These are phyloP conservation scores for Silene uniflora DNA, from an alignment of 148 eudicot species.

Conservation along the genomic window DNA sequence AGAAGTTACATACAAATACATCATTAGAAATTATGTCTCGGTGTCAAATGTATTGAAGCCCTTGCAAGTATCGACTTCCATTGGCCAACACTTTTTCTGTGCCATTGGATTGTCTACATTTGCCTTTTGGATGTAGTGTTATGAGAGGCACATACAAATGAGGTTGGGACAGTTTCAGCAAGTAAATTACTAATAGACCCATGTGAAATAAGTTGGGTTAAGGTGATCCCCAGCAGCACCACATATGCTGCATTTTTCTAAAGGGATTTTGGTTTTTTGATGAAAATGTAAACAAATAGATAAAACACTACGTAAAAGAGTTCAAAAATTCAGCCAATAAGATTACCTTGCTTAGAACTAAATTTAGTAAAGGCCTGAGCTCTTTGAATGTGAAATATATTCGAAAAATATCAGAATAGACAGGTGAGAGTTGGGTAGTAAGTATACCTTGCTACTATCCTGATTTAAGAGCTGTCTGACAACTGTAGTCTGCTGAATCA, in stretches of 20 bases:
- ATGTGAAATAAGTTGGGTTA: too few relatives aligned
- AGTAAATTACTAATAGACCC: neutral
- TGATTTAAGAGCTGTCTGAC: constrained; percentile 68
- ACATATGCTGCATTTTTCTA: neutral
- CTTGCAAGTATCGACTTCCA: neutral
- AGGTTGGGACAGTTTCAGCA: too few relatives aligned
- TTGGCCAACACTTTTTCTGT: neutral
- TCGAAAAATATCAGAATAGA: neutral
- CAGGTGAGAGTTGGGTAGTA: neutral
- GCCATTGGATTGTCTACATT: neutral
- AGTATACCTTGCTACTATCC: constrained; percentile 69
- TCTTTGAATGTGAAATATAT: neutral
- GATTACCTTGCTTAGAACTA: neutral
- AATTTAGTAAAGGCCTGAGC: neutral
- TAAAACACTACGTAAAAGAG: neutral
- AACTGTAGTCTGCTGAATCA: constrained; percentile 70
- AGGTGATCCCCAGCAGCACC: neutral
- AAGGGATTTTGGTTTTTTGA: neutral
- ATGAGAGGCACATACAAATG: too few relatives aligned
- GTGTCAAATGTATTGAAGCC: neutral
- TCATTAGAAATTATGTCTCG: neutral
- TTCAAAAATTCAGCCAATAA: neutral
- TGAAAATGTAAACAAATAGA: neutral
- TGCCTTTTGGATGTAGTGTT: too few relatives aligned
- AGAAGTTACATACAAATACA: neutral